Evolutionary conservation across 2,329 filamentous ascomycete species (phyloP), one percentile per base, ranked within the genome.

Genomic region (Colletotrichum eleusines): DNA sequence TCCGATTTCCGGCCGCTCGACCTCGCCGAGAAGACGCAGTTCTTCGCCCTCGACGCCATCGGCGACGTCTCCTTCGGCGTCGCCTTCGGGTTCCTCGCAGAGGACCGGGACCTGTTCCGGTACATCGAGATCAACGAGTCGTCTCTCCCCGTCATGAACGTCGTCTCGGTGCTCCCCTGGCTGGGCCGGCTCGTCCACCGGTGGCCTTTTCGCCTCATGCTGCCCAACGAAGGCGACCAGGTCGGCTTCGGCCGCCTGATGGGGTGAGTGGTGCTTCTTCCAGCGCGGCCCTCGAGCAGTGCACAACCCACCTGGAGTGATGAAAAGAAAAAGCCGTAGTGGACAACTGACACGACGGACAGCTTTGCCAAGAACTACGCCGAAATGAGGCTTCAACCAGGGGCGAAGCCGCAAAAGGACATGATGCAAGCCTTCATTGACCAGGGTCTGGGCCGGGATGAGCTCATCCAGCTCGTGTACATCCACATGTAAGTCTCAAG

Each of bases 41-140:
- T 83, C 79, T 86, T 88, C 66, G 83, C 86, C 0, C 77, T 89
- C 0, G 87, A 89, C 66, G 84, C 86, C 2, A 85, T 89, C 51
- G 84, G 84, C 16, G 82, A 87, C 46, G 77, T 89, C 28, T 85
- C 85, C 0, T 84, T 88, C n/a, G 86, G 86, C 8, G 76, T 81
- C 16, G 75, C 85, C 0, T 88, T 88, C 71, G 86, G 87, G 5
- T 85, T 85, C 73, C 79, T 89, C 18, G 78, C 79, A 28, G 78
- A 82, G 8, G 85, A 89, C 70, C 75, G 80, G 23, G 87, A 89
- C 68, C 73, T 86, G 0, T 83, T 84, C 44, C 76, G 76, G 38
- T 83, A 87, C 73, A 80, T 86, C 59, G 76, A 82, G 66, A 84
- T 85, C 28, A 83, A 80, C 46, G 77, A 80, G 51, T 77, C 79